Evolutionary conservation across 139 green algal genomes (phyloP).

Genomic region (Penium margaritaceum): DNA sequence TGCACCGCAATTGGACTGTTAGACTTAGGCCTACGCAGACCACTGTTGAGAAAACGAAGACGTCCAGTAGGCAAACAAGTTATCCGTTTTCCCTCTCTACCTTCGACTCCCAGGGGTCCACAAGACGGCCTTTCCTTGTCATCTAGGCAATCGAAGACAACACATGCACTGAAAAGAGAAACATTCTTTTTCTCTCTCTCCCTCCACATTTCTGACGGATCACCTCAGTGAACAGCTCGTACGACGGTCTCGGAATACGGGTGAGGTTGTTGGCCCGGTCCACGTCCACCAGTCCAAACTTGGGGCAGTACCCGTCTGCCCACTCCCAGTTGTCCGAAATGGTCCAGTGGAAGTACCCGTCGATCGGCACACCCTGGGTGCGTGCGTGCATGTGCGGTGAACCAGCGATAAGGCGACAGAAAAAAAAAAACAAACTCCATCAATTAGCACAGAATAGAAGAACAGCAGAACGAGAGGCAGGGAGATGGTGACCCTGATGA

Average conservation of each 20-base stretch:
- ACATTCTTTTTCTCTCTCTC: neutral
- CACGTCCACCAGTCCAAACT: constrained; percentile 42
- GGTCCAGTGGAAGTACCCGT: constrained; percentile 44
- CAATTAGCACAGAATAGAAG: neutral
- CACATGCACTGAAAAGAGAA: neutral
- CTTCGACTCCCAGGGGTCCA: neutral
- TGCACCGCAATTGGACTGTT: too few relatives aligned
- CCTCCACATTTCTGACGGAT: too few relatives aligned
- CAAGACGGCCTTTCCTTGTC: neutral
- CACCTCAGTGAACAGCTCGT: constrained; percentile 26
- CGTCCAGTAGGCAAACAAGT: neutral
- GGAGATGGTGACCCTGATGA: constrained; percentile 37
- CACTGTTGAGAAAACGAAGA: too few relatives aligned
- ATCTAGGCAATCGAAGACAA: neutral
- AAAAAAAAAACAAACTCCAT: neutral
- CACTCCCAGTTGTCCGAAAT: constrained; percentile 49
- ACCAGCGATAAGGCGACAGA: neutral
- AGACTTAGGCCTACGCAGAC: too few relatives aligned
- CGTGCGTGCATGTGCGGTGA: neutral
- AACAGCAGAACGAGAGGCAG: neutral
- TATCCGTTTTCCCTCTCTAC: neutral
- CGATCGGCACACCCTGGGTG: constrained; percentile 24
- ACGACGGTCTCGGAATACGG: constrained; percentile 14
- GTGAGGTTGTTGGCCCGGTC: constrained; percentile 16
- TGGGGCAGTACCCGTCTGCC: constrained; percentile 46